These are phyloP conservation scores for Zygnema cylindricum DNA, from an alignment of 139 green algal genomes.

Conservation along the genomic window DNA sequence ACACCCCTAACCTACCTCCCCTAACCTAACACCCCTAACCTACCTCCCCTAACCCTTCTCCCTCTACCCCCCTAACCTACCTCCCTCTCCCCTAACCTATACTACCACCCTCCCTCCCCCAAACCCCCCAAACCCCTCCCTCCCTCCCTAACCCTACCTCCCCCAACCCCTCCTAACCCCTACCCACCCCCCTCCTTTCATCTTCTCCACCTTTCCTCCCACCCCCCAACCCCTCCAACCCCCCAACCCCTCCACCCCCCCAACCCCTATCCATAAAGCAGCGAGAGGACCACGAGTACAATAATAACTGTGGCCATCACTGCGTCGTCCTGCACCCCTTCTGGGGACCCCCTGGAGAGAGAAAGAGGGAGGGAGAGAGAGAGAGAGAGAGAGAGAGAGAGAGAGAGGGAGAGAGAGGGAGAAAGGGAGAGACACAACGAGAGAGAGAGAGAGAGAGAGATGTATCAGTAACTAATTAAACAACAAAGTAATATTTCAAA, in stretches of 20 bases:
- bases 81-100: background rate
- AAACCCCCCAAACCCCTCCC: background rate
- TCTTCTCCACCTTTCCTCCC: too few relatives aligned
- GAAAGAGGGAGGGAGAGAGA: background rate
- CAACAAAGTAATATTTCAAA: background rate
- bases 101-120: background rate
- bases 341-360: background rate
- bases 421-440: background rate
- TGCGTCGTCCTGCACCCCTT: background rate
- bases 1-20: background rate
- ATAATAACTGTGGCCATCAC: background rate
- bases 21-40: background rate
- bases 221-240: background rate
- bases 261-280: background rate
- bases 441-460: constrained; percentile 25
- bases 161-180: background rate
- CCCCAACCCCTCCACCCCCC: background rate
- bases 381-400: background rate
- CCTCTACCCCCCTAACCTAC: background rate
- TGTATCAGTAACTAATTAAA: background rate
- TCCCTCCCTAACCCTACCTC: background rate
- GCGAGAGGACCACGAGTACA: background rate
- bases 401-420: constrained; percentile 10
- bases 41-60: background rate
- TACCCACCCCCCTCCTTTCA: background rate